A percentile compares a stretch with the other conserved stretches of the same genome.
Conservation (phyloP, 306 rosid genomes). For the Cotoneaster glaucophyllus region DNA sequence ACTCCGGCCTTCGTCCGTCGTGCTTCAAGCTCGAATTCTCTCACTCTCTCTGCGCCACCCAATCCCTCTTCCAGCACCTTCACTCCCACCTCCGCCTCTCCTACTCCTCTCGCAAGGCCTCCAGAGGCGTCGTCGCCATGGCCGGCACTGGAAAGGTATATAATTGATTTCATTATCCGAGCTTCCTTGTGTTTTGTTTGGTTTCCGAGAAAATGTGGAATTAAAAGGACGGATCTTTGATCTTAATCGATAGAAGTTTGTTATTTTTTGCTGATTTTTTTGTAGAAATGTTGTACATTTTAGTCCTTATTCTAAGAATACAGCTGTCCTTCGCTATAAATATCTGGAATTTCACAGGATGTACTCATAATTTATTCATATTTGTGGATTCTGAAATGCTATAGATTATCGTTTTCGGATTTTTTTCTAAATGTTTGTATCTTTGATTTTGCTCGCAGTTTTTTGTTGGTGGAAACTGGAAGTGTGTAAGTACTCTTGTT, state of each 20-base stretch:
- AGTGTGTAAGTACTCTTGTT: conserved; percentile 63
- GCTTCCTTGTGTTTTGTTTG: neutral
- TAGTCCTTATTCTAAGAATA: neutral
- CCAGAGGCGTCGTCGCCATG: conserved; percentile 70
- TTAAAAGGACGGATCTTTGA: neutral
- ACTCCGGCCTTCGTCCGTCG: conserved; percentile 59
- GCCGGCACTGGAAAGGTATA: conserved; percentile 85
- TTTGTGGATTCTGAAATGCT: neutral
- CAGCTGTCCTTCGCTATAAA: neutral
- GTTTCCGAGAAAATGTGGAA: neutral
- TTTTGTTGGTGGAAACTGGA: conserved; percentile 98
- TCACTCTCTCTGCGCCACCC: conserved; percentile 28
- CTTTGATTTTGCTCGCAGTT: conserved; percentile 46
- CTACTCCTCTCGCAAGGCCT: conserved; percentile 48
- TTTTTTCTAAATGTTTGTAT: conserved; percentile 11
- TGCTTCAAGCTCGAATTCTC: conserved; percentile 39
- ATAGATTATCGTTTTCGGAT: neutral
- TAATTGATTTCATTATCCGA: neutral
- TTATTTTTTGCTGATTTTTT: neutral
- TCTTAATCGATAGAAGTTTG: neutral
- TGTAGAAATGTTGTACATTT: neutral
- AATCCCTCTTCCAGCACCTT: conserved; percentile 37
- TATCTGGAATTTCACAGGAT: neutral
- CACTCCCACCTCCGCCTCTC: conserved; percentile 61
- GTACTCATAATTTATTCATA: neutral